Evolutionary conservation across 257 asterid species (phyloP).

Genomic region (Gentiana dahurica): DNA sequence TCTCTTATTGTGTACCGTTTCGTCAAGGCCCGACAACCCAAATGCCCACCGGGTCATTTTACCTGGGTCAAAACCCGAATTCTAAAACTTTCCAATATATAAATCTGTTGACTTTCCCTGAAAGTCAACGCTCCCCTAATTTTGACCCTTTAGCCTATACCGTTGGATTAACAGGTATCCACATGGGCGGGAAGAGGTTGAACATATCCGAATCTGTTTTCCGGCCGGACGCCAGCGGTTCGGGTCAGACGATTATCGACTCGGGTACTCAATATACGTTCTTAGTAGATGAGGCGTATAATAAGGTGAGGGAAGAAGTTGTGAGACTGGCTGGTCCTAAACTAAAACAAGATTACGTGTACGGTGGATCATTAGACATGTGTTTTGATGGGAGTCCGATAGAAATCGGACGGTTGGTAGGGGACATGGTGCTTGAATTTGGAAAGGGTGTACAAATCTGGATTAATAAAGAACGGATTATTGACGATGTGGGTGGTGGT

Average conservation of each 20-base stretch:
- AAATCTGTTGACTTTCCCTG: constrained; percentile 37
- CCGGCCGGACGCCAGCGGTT: constrained; percentile 59
- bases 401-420: constrained; percentile 38
- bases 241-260: constrained; percentile 83
- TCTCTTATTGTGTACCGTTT: constrained; percentile 77
- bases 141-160: constrained; percentile 76
- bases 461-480: constrained; percentile 27
- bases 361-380: constrained; percentile 57
- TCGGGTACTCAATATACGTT: constrained; percentile 89
- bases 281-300: constrained; percentile 52
- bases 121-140: constrained; percentile 57
- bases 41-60: constrained; percentile 47
- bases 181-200: constrained; percentile 45
- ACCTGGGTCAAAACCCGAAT: constrained; percentile 64
- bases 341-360: constrained; percentile 45
- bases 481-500: constrained; percentile 55
- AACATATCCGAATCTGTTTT: constrained; percentile 40
- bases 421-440: constrained; percentile 48
- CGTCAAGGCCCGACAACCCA: constrained; percentile 15
- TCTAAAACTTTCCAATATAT: constrained; percentile 35
- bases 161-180: constrained; percentile 43
- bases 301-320: constrained; percentile 41
- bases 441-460: constrained; percentile 46
- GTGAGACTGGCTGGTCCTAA: constrained; percentile 39
- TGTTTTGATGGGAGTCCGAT: constrained; percentile 43